Evolutionary conservation across 805 yeast genomes (phyloP), one percentile per base, ranked within the genome.

Genomic region (Blastobotrys chiropterorum): DNA sequence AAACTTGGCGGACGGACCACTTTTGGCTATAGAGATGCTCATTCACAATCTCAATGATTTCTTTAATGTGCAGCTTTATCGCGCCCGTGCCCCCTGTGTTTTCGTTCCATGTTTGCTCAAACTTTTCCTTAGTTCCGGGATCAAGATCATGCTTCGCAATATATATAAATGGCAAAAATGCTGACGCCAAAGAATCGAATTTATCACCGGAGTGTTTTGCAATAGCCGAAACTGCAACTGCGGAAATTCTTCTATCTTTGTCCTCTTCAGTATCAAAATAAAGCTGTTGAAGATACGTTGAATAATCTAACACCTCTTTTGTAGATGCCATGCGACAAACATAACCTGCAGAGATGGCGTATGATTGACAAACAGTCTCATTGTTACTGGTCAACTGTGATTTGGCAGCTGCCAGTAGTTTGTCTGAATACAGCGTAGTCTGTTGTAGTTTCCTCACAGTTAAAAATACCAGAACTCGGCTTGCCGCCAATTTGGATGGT

Each of bases 401-500:
- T 1, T 71, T 61, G 47, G 89, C 78, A 1, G 80, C 72, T 44
- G 76, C 76, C 51, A 92, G 67, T 5, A 92, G 67, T n/a, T 71
- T 67, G 51, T 83, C 88, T 11, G 87, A 85, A 60, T 78, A 78
- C 1, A 76, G 74, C n/a, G 63, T 62, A 6, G 76, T 61, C 13
- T 69, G 54, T 5, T 66, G 62, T 0, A 80, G 72, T 59, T 85
- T 82, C 55, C 83, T 77, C 8, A 80, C 70, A 0, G 86, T 78
- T 46, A 89, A 65, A 16, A 80, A 75, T 5, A 84, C 87, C 8
- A 90, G 65, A 0, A 90, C 83, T 55, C 82, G 77, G 3, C 95
- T 80, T 0, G 92, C 90, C 20, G 90, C 88, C 0, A 86, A 89
- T 62, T 92, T 89, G 0, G 97, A 88, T 0, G 98, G 97, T 13